phyloP scores from a whole-genome alignment of 2,329 filamentous ascomycete genomes.

The Colletotrichum sp. region DNA sequence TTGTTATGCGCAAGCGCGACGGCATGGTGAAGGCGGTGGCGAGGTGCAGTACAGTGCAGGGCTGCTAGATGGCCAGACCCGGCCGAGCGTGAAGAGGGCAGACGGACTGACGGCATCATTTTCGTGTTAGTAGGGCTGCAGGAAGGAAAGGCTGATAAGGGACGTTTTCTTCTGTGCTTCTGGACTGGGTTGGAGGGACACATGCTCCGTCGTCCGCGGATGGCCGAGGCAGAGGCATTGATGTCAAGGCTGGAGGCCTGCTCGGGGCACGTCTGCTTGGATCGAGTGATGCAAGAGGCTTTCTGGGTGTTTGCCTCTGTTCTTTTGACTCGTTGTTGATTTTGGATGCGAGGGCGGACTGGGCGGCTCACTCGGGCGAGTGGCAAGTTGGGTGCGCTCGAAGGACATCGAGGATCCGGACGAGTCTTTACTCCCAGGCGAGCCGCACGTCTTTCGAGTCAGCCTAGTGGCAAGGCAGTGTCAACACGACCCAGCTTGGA shows the following conservation, averaged over 20 bases:
- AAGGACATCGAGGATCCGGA: not conserved
- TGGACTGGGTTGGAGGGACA: not conserved
- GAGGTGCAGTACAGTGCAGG: not conserved
- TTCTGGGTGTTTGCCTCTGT: not conserved
- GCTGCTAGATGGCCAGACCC: not conserved
- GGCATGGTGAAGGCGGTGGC: not conserved
- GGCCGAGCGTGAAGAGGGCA: not conserved
- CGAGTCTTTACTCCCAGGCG: not conserved
- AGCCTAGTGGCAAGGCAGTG: not conserved
- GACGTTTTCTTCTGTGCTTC: not conserved
- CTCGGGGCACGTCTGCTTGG: not conserved
- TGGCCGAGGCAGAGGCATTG: not conserved
- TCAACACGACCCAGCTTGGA: not conserved
- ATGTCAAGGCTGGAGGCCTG: not conserved
- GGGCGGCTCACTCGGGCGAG: not conserved
- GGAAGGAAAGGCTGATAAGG: not conserved
- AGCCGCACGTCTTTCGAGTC: not conserved
- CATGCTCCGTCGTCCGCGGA: not conserved
- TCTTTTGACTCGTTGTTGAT: not conserved
- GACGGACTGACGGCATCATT: not conserved
- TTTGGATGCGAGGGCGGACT: not conserved
- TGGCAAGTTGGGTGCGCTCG: not conserved
- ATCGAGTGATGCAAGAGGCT: constrained; percentile 6
- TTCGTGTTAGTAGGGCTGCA: not conserved
- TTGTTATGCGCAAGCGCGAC: constrained; percentile 7